These are phyloP conservation scores for peach (Prunus persica) DNA, from an alignment of 306 rosid species.

Conservation along the genomic window Prunus_persica_NCBIv2 NC_034010.1:19647001-19647500, in stretches of 20 bases:
- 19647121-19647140: neutral
- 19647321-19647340: slow-evolving; percentile 8
- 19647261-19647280: neutral
- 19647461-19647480: slow-evolving; percentile 9
- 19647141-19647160: neutral
- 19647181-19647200: neutral
- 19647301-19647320: neutral
- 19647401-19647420: slow-evolving; percentile 1
- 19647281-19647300: neutral
- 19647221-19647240: neutral
- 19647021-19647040: too few species aligned
- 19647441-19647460: slow-evolving; percentile 16
- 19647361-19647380: slow-evolving; percentile 41
- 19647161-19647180: neutral
- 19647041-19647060: too few species aligned
- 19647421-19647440: slow-evolving; percentile 5
- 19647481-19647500: neutral
- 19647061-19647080: too few species aligned
- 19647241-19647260: neutral
- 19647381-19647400: slow-evolving; percentile 13
- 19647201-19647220: neutral
- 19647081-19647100: too few species aligned
- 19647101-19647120: too few species aligned
- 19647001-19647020: too few species aligned
- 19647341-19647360: slow-evolving; percentile 30